Percentiles rank a stretch among this genome's conserved stretches.
Conservation (phyloP, 2,329 filamentous ascomycete genomes). For the Corynespora cassiicola region DNA sequence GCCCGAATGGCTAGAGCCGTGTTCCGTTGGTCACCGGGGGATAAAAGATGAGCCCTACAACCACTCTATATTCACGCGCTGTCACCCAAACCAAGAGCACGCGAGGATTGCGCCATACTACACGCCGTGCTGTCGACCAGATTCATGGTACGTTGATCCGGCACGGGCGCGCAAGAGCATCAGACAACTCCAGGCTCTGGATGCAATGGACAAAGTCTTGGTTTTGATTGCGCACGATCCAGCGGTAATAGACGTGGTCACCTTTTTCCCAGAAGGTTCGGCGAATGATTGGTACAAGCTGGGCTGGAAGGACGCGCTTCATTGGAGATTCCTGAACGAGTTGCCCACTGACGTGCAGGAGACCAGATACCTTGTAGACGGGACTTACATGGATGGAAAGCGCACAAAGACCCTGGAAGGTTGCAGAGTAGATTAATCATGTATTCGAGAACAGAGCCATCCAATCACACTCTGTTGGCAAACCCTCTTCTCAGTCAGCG, state of each 20-base stretch:
- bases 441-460: too few relatives aligned
- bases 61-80: conserved; percentile 6
- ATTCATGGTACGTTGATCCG: conserved; percentile 20
- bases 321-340: conserved; percentile 24
- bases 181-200: conserved; percentile 14
- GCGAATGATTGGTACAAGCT: conserved; percentile 8
- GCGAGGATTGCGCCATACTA: conserved; percentile 17
- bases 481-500: too few relatives aligned
- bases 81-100: conserved; percentile 11
- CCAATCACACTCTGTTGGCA: too few relatives aligned
- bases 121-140: conserved; percentile 16
- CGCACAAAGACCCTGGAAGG: too few relatives aligned
- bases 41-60: conserved; percentile 13
- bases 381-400: neutral
- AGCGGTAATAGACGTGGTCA: conserved; percentile 10
- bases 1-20: too few relatives aligned
- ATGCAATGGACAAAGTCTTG: conserved; percentile 14
- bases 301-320: conserved; percentile 16
- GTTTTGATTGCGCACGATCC: conserved; percentile 23
- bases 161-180: conserved; percentile 14
- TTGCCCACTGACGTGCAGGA: conserved; percentile 14
- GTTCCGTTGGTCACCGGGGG: too few relatives aligned
- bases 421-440: too few relatives aligned
- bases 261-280: conserved; percentile 8
- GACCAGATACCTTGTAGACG: conserved; percentile 7